A percentile compares a stretch with the other conserved stretches of the same genome.
Conservation (phyloP, 192 early-diverging fungal species). For the Backusella psychrophila region DNA sequence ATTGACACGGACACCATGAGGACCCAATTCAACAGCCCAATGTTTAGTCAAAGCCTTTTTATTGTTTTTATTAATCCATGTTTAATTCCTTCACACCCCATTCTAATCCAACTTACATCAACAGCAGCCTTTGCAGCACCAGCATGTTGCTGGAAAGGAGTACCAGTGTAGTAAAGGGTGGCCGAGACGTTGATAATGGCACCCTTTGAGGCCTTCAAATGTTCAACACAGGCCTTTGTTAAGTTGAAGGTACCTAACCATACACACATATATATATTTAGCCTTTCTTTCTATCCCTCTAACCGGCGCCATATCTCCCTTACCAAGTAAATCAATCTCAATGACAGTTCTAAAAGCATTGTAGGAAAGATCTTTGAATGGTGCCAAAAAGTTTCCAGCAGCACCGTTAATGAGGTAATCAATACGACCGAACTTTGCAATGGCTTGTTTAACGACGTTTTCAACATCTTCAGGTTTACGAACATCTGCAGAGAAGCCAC, state of each 20-base stretch:
- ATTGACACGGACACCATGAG: constrained; percentile 56
- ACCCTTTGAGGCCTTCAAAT: constrained; percentile 65
- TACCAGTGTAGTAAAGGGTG: constrained; percentile 59
- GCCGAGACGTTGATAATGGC: constrained; percentile 68
- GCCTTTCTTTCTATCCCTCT: neutral
- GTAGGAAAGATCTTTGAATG: constrained; percentile 60
- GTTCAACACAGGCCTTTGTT: constrained; percentile 64
- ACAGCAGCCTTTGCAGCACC: constrained; percentile 34
- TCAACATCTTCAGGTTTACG: constrained; percentile 57
- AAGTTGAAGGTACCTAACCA: constrained; percentile 74
- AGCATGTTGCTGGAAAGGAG: constrained; percentile 40
- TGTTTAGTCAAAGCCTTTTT: constrained; percentile 55
- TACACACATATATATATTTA: constrained; percentile 23
- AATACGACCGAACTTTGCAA: constrained; percentile 60
- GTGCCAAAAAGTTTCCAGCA: constrained; percentile 74
- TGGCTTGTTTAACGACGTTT: constrained; percentile 52
- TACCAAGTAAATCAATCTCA: constrained; percentile 46
- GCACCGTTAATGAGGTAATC: constrained; percentile 57
- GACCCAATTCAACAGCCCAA: constrained; percentile 73
- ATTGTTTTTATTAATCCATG: constrained; percentile 29
- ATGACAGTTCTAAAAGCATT: constrained; percentile 71
- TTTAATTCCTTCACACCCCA: neutral
- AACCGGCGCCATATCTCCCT: neutral
- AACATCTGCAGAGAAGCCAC: constrained; percentile 60
- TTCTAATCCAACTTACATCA: constrained; percentile 21